phyloP scores from a whole-genome alignment of 139 green algal genomes.

The Tetraselmis chui region DNA sequence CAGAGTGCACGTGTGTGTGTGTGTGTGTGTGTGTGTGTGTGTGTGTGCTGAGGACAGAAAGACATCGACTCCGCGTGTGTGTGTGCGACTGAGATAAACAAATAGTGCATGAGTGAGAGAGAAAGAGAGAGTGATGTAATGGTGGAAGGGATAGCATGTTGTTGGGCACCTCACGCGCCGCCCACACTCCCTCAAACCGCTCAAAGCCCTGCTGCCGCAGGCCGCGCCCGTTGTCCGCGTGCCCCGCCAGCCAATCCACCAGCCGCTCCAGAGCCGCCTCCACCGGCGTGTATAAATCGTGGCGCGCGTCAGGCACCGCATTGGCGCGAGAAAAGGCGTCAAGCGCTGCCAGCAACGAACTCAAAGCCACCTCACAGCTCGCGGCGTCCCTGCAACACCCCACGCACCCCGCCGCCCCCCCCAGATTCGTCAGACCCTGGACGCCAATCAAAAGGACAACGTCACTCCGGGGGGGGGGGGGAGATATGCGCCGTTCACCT shows the following conservation, averaged over 20 bases:
- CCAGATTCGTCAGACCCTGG: too few relatives aligned
- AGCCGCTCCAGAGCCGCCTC: slow-evolving; percentile 16
- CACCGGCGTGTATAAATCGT: slow-evolving; percentile 47
- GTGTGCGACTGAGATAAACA: too few relatives aligned
- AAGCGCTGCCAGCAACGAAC: slow-evolving; percentile 7
- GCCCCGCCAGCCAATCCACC: slow-evolving; percentile 24
- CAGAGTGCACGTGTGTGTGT: too few relatives aligned
- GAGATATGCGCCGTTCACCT: slow-evolving; percentile 30
- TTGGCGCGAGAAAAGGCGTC: slow-evolving; percentile 1
- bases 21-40: too few relatives aligned
- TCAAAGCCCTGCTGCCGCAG: not conserved
- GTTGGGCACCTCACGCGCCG: not conserved
- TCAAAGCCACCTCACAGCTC: not conserved
- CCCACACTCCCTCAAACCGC: not conserved
- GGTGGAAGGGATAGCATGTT: too few relatives aligned
- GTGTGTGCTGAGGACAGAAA: too few relatives aligned
- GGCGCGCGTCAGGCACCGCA: not conserved
- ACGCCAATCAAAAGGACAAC: too few relatives aligned
- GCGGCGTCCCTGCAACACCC: slow-evolving; percentile 37
- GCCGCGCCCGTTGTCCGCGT: slow-evolving; percentile 4
- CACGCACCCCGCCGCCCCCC: slow-evolving; percentile 1
- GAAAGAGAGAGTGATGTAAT: too few relatives aligned
- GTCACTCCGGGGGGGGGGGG: too few relatives aligned
- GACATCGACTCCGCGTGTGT: too few relatives aligned
- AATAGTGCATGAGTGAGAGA: too few relatives aligned